Base-by-base conservation (phyloP, 441 rosid genomes). In the Populus hybrid region DNA sequence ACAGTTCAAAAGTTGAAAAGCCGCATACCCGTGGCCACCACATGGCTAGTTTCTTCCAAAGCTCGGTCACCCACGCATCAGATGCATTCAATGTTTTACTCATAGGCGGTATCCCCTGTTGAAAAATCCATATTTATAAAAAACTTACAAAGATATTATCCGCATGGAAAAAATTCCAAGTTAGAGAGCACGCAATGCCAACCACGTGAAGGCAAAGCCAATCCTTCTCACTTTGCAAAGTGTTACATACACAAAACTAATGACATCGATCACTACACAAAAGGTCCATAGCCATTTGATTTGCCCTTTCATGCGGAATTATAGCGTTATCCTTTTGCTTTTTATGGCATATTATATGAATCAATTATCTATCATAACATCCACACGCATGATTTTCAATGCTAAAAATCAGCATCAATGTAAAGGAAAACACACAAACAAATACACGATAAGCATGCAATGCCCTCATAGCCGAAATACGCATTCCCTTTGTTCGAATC, bases 1-100 rank as follows among this genome's bases (percentile, higher is more conserved):
- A 76, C 16, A 28, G 53, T 8, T 53, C 24, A 7, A 5, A 50
- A 61, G 66, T 59, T 40, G n/a, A 67, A 71, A 66, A 34, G 32
- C 42, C 50, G 57, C 86, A 80, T 80, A 94, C 98, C 93, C 90
- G 89, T 76, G 94, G 91, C 98, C 98, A 94, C 94, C 95, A 93
- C 26, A 75, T 42, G 57, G 79, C 79, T 4, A 94, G 86, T 84
- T 89, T 91, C 91, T 93, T 94, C 81, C 94, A 88, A 76, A 94
- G 88, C 64, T 78, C 85, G 72, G 95, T 87, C 82, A 93, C 89
- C 98, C 98, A 94, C 9, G 86, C 89, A 85, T 87, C 94, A 35
- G 86, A 82, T 67, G 72, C 67, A 46, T 88, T 82, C 83, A 94
- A 76, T 28, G 78, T 63, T 79, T 89, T 94, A 82, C 86, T 84